Conservation (phyloP, 768 basidiomycete species). For the Tylopilus rubrobrunneus region DNA sequence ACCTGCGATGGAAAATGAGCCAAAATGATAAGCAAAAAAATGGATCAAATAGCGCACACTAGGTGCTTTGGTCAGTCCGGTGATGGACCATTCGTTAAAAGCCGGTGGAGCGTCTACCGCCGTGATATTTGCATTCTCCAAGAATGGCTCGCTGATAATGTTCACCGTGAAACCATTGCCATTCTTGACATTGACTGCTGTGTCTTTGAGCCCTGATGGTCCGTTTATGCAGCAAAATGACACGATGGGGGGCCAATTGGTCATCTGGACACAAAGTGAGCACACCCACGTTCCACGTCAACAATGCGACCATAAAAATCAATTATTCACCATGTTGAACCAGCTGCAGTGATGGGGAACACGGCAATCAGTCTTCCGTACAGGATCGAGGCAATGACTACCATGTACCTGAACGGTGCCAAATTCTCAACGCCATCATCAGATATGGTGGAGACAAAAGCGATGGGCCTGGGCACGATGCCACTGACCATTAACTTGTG, state of each 20-base stretch:
- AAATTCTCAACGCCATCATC: constrained; percentile 36
- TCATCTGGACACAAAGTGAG: constrained; percentile 7
- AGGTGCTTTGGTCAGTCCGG: constrained; percentile 22
- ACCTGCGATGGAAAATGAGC: constrained; percentile 15
- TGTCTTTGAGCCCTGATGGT: constrained; percentile 35
- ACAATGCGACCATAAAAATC: background rate
- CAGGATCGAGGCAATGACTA: too few species aligned
- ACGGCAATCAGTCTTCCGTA: background rate
- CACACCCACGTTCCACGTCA: too few species aligned
- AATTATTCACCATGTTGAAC: constrained; percentile 21
- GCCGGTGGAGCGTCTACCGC: constrained; percentile 35
- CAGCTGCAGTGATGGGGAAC: constrained; percentile 8
- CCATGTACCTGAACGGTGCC: constrained; percentile 37
- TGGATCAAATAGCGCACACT: constrained; percentile 7
- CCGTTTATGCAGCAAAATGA: constrained; percentile 28
- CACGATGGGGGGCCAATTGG: constrained; percentile 32
- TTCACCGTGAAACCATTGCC: constrained; percentile 43
- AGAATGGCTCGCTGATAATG: constrained; percentile 50
- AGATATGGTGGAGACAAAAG: constrained; percentile 38
- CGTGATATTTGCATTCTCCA: constrained; percentile 37
- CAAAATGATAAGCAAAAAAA: background rate
- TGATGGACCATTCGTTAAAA: constrained; percentile 38
- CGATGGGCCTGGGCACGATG: constrained; percentile 41
- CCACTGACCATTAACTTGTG: constrained; percentile 35
- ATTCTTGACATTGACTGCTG: constrained; percentile 39